phyloP scores from a whole-genome alignment of 441 rosid species.

The Pelargonium myrrhifolium region DNA sequence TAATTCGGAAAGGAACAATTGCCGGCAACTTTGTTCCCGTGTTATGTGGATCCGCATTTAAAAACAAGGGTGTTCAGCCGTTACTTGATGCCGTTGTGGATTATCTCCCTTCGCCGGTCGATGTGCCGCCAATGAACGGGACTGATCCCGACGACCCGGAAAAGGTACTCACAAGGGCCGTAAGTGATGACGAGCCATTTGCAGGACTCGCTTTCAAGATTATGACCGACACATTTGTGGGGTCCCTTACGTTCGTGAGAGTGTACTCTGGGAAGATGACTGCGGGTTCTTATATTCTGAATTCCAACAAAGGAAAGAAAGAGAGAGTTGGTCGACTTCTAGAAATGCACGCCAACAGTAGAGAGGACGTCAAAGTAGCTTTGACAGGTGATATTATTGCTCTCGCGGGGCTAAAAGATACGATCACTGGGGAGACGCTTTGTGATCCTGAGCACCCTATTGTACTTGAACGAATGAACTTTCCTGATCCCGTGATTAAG shows the following conservation, averaged over 20 bases:
- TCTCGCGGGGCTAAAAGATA: slow-evolving; percentile 87
- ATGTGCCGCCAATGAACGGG: slow-evolving; percentile 79
- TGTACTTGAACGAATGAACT: slow-evolving; percentile 90
- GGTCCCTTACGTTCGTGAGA: slow-evolving; percentile 88
- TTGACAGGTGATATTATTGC: slow-evolving; percentile 86
- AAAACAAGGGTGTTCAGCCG: slow-evolving; percentile 93
- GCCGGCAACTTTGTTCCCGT: slow-evolving; percentile 69
- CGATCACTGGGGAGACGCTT: slow-evolving; percentile 84
- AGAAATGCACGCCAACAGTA: slow-evolving; percentile 96
- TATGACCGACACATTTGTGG: slow-evolving; percentile 89
- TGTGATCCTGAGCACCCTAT: slow-evolving; percentile 66
- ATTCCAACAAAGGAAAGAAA: slow-evolving; percentile 90
- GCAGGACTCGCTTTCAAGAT: slow-evolving; percentile 93
- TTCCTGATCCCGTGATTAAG: slow-evolving; percentile 96
- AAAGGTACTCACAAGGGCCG: slow-evolving; percentile 38
- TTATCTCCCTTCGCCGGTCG: slow-evolving; percentile 88
- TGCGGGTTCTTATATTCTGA: slow-evolving; percentile 81
- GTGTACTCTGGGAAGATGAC: slow-evolving; percentile 71
- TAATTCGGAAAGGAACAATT: slow-evolving; percentile 76
- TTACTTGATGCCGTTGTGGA: slow-evolving; percentile 86
- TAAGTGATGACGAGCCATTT: slow-evolving; percentile 80
- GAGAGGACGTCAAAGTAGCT: slow-evolving; percentile 84
- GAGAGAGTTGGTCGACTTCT: slow-evolving; percentile 94
- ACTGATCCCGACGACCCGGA: slow-evolving; percentile 89
- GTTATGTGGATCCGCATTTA: slow-evolving; percentile 86